phyloP scores from a whole-genome alignment of 140 eudicot genomes.

The Stevia rebaudiana region DNA sequence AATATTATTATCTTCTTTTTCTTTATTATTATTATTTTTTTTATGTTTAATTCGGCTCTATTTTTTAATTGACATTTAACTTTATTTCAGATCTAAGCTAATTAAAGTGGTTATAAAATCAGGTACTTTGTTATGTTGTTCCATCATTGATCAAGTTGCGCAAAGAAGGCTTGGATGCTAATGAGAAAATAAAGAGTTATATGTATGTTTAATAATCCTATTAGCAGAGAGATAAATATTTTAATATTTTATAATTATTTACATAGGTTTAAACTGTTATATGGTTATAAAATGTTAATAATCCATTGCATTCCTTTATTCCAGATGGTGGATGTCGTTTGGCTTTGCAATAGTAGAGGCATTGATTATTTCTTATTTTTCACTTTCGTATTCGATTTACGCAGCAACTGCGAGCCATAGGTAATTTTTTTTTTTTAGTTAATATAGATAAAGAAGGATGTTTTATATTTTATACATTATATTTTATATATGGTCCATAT shows the following conservation, averaged over 20 bases:
- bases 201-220: slow-evolving; percentile 67
- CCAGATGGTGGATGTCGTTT: slow-evolving; percentile 96
- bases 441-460: neutral
- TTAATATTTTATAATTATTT: neutral
- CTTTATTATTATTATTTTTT: too few species aligned
- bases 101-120: slow-evolving; percentile 19
- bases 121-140: slow-evolving; percentile 77
- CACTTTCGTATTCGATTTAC: slow-evolving; percentile 91
- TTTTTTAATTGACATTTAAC: neutral
- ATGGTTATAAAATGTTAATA: slow-evolving; percentile 6
- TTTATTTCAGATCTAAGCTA: slow-evolving; percentile 17
- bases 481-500: slow-evolving; percentile 1
- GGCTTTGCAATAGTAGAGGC: slow-evolving; percentile 86
- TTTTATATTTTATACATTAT: neutral
- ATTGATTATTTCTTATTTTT: slow-evolving; percentile 58
- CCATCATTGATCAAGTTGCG: slow-evolving; percentile 94
- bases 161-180: slow-evolving; percentile 97
- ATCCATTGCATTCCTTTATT: slow-evolving; percentile 16
- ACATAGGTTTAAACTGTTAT: slow-evolving; percentile 5
- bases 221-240: slow-evolving; percentile 44
- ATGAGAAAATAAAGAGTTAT: slow-evolving; percentile 94
- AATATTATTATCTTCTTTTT: too few species aligned
- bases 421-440: slow-evolving; percentile 28
- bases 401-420: slow-evolving; percentile 64
- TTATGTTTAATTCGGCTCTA: slow-evolving; percentile 16